Percentiles rank a stretch among this genome's conserved stretches.
Evolutionary conservation across 192 early-diverging fungal genomes (phyloP).

Genomic region (Pilaira anomala): DNA sequence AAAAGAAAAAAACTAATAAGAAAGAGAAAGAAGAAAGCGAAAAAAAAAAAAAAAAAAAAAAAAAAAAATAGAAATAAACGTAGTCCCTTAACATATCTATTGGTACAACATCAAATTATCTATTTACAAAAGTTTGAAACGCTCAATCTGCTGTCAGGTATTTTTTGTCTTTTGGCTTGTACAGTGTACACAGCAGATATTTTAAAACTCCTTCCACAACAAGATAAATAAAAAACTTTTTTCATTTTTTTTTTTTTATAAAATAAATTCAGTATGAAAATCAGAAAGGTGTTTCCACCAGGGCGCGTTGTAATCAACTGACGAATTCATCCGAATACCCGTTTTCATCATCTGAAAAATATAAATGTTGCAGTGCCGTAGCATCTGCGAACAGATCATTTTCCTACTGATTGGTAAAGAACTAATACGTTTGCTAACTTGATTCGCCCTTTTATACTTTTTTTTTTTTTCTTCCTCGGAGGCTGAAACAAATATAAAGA

Average conservation of each 20-base stretch:
- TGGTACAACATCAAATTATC: neutral
- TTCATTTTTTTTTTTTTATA: constrained; percentile 12
- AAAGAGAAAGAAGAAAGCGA: neutral
- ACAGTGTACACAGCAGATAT: too few relatives aligned
- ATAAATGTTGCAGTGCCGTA: constrained; percentile 8
- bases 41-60: neutral
- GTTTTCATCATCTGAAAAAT: constrained; percentile 22
- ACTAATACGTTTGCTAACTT: neutral
- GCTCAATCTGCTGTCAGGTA: too few relatives aligned
- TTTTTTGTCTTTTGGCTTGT: too few relatives aligned
- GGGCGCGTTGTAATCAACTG: constrained; percentile 12
- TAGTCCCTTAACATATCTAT: neutral
- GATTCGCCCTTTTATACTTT: constrained; percentile 2
- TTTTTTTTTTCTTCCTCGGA: constrained; percentile 12
- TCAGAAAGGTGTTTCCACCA: constrained; percentile 10
- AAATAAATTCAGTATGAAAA: neutral
- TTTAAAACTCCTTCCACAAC: too few relatives aligned
- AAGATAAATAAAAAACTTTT: neutral
- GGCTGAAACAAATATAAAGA: too few relatives aligned
- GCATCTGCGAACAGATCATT: constrained; percentile 18
- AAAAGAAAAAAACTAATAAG: neutral
- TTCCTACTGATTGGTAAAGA: constrained; percentile 23
- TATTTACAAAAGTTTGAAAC: too few relatives aligned
- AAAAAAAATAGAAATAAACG: neutral
- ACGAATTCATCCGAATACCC: constrained; percentile 15